Evolutionary conservation across 768 basidiomycete genomes (phyloP).

Genomic region (Pulveroboletus sp.): DNA sequence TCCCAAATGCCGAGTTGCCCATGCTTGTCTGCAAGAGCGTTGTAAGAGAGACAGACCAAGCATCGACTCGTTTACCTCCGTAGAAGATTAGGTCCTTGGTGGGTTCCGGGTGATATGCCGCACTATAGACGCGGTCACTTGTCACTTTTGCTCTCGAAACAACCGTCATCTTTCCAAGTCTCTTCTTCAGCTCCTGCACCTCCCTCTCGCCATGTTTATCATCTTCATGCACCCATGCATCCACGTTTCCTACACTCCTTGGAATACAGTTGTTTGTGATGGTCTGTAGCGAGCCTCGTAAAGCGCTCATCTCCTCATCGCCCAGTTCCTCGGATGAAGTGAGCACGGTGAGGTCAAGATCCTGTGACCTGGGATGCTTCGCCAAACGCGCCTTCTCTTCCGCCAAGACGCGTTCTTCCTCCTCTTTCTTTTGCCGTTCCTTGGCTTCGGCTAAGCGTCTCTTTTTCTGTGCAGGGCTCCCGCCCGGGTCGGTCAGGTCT

Average conservation of each 20-base stretch:
- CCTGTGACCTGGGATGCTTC: constrained; percentile 63
- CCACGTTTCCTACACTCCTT: constrained; percentile 39
- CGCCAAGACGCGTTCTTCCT: constrained; percentile 54
- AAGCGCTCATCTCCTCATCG: constrained; percentile 40
- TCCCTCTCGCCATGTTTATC: constrained; percentile 45
- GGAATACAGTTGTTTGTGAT: constrained; percentile 35
- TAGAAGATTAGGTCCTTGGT: constrained; percentile 84
- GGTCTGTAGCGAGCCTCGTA: constrained; percentile 43
- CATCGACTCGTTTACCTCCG: constrained; percentile 47
- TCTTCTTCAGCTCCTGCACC: constrained; percentile 50
- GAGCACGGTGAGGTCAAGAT: constrained; percentile 56
- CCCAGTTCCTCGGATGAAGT: constrained; percentile 43
- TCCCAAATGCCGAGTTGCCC: constrained; percentile 87
- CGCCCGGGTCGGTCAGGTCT: constrained; percentile 51
- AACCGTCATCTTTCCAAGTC: constrained; percentile 53
- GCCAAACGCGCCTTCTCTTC: constrained; percentile 61
- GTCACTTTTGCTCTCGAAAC: constrained; percentile 79
- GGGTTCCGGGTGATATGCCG: constrained; percentile 75
- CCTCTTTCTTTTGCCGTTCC: constrained; percentile 53
- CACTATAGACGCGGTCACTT: constrained; percentile 67
- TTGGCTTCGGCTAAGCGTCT: constrained; percentile 64
- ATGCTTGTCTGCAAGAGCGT: constrained; percentile 61
- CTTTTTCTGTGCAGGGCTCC: constrained; percentile 57
- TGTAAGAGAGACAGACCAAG: background rate
- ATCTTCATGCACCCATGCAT: constrained; percentile 48